phyloP scores from a whole-genome alignment of 192 early-diverging fungal genomes.

The Backusella psychrophila region DNA sequence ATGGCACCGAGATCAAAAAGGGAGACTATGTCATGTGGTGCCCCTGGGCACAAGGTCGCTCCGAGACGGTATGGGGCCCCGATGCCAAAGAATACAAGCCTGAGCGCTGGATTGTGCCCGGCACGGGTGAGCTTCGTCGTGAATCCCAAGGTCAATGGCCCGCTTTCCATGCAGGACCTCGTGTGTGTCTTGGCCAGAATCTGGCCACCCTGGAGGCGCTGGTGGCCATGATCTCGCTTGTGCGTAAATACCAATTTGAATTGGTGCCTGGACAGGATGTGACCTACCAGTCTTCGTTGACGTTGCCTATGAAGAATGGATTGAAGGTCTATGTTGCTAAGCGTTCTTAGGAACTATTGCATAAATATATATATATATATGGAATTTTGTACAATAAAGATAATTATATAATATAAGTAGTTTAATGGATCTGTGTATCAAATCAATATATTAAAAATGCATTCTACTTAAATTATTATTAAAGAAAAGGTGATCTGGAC shows the following conservation, averaged over 20 bases:
- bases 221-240: slow-evolving; percentile 33
- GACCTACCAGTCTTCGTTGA: slow-evolving; percentile 31
- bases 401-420: background rate
- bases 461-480: too few relatives aligned
- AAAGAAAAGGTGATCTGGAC: background rate
- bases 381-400: too few relatives aligned
- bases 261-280: slow-evolving; percentile 33
- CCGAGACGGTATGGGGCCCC: slow-evolving; percentile 40
- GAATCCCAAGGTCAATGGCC: slow-evolving; percentile 42
- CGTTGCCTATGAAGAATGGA: slow-evolving; percentile 38
- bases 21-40: slow-evolving; percentile 46
- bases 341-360: slow-evolving; percentile 4
- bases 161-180: slow-evolving; percentile 54
- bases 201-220: slow-evolving; percentile 47
- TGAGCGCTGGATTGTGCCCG: slow-evolving; percentile 44
- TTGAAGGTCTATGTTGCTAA: slow-evolving; percentile 21
- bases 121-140: slow-evolving; percentile 26
- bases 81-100: slow-evolving; percentile 49
- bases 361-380: background rate
- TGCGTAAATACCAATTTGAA: slow-evolving; percentile 37
- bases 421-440: background rate
- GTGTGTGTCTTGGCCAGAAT: slow-evolving; percentile 45
- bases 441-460: background rate
- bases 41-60: slow-evolving; percentile 39
- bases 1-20: slow-evolving; percentile 44